Base-by-base conservation (phyloP, 2,329 filamentous ascomycete genomes). In the Neopestalotiopsis sp. region DNA sequence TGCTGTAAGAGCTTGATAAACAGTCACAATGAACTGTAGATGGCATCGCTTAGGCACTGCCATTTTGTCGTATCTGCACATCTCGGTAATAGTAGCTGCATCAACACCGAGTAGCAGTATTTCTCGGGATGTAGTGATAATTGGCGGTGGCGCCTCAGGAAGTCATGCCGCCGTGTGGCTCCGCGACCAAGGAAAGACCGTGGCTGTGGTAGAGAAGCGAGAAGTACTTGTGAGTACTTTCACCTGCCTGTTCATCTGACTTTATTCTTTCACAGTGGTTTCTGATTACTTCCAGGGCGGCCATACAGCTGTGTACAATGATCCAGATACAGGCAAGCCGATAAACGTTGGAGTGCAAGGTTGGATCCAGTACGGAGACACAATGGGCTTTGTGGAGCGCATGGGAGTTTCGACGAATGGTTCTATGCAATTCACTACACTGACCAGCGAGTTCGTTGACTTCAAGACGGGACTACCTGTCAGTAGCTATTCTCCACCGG, bases 221-320 rank as follows among this genome's bases (percentile, higher is more conserved):
- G 74, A 73, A 20, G 72, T 75, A 0, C 72, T 75, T 52, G 68
- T 69, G 0, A 74, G 74, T 38, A 74, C 76, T 38, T 70, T 80
- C 77, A 82, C 70, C 78, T 76, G 24, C 24, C 40, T 75, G 80
- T 17, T 75, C 80, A 1, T 71, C 74, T 28, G 72, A 77, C 12
- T 80, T 78, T 68, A 74, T 77, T 10, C 13, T 5, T 74, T 75
- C 52, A 57, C 56, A 10, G 24, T 28, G 24, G 24, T 28, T 28
- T 28, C 24, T 28, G 24, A 28, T 28, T 14, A n/a, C 13, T 30
- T 13, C 4, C 56, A 65, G 70, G 86, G 86, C n/a, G 85, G 86
- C 3, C 84, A 87, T 70, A 82, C 83, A 4, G 76, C 84, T 30
- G 86, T 83, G 12, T 87, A 84, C 72, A 77, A 73, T 3, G 82